Conservation (phyloP, 768 basidiomycete genomes). For the Tephrocybe sp. region DNA sequence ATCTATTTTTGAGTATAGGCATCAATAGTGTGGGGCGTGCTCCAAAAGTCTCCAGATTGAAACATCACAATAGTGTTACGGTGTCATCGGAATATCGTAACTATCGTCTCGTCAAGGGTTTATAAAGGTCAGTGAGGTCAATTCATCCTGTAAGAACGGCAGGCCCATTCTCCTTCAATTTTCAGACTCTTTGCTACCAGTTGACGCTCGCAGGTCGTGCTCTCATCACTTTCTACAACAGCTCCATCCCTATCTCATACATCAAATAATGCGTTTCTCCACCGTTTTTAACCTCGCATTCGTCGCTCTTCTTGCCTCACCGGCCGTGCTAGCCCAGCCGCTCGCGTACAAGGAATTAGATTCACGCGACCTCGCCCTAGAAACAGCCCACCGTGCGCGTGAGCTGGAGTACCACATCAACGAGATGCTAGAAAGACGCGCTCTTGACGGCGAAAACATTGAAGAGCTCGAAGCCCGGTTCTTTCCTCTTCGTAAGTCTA, state of each 20-base stretch:
- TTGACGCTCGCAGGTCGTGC: not conserved
- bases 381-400: conserved; percentile 1
- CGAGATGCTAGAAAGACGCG: not conserved
- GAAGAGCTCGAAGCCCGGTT: not conserved
- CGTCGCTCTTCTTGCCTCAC: not conserved
- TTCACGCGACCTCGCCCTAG: not conserved
- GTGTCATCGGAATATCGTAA: no score
- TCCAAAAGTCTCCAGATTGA: no score
- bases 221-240: not conserved
- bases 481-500: not conserved
- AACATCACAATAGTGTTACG: no score
- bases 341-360: not conserved
- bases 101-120: no score
- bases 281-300: not conserved
- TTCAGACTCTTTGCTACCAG: not conserved
- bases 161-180: conserved; percentile 1
- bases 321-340: not conserved
- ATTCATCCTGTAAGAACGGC: conserved; percentile 1
- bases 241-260: not conserved
- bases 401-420: not conserved
- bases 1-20: no score
- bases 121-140: not conserved
- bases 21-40: no score
- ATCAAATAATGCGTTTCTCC: not conserved
- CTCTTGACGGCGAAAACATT: not conserved